Base-by-base conservation (phyloP, 1,284 basidiomycete genomes). In the Naganishia albida region DNA sequence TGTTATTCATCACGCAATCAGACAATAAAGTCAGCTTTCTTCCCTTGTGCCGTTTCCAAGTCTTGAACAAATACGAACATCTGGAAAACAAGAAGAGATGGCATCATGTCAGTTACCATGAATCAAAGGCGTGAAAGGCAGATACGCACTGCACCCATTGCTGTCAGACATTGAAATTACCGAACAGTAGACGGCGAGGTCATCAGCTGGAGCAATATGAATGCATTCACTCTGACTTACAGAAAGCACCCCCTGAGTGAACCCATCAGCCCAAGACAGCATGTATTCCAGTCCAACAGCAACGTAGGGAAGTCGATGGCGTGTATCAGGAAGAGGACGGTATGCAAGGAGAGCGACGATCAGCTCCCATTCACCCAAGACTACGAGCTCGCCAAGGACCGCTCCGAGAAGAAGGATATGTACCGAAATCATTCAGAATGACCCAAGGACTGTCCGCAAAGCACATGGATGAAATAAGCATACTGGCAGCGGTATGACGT, bases 361-460 rank as follows among this genome's bases (percentile, higher is more conserved):
- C 42, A 48, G 56, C 43, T 30, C n/a, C 8, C 38, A 28, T 44
- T 23, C 13, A 7, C n/a, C n/a, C n/a, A n/a, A n/a, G 15, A 12
- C 28, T 20, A 39, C 25, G 20, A 34, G 23, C 40, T 42, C 23
- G 18, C 16, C 55, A 25, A 38, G 30, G 13, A 28, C 52, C n/a
- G 23, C 40, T 16, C 54, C 50, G 26, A 44, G 25, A 69, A 71
- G 93, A 95, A 20, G 20, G 2, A 50, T 60, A 94, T 72, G 93
- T 94, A 71, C 95, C 95, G 79, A 96, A 95, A 82, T 99, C 95
- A 82, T 93, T 98, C 71, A 99, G 87, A 78, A 99, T 92, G 64
- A 98, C 95, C 90, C 92, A 98, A 72, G 95, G 95, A 81, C 95
- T 95, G 26, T 4, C 30, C 18, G 40, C 34, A 49, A 44, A 25